Base-by-base conservation (phyloP, 2,329 filamentous ascomycete species). In the Scedosporium boydii region DNA sequence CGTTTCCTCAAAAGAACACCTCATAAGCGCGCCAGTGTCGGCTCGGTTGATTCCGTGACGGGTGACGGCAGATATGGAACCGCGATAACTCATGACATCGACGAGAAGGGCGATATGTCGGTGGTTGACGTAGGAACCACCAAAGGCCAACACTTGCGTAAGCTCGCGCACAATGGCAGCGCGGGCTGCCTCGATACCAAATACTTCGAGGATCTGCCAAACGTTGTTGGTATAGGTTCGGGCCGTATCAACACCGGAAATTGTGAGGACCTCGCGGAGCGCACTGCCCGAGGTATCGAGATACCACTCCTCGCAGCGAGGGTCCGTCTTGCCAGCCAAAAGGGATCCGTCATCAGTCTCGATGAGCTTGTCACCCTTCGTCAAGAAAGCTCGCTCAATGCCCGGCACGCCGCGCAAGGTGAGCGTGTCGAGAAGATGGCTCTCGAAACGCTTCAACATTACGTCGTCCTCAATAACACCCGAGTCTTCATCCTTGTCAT, bases 111-210 rank as follows among this genome's bases (percentile, higher is more conserved):
- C 90, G 79, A 99, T 87, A 79, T 99, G 95, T 70, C 95, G 92
- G 78, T 98, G 92, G 75, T 99, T 99, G 83, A 99, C 95, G 74
- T 99, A 99, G 14, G 95, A 98, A 84, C 96, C 96, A 73, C 98
- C 95, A 73, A 99, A 99, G 27, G 95, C 93, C 78, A 99, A 78
- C 72, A 99, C 95, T 70, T 91, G 87, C 34, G 89, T 91, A 80
- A 99, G 77, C 73, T 99, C 96, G 65, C 89, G 87, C 68, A 96
- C 86, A 63, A 99, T 81, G 61, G 93, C 90, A 58, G 89, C 86
- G 70, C 95, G 89, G 65, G 92, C 92, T 67, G 92, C 96, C 73
- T 99, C 95, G 66, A 99, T 99, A 72, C 95, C 95, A 66, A 99
- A 95, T 9, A 96, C 91, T 67, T 93, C 89, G 55, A 97, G 89